Evolutionary conservation across 176 grass and related monocot species (phyloP), one percentile per base, ranked within the genome.

Genomic region (Neostapfia colusana): DNA sequence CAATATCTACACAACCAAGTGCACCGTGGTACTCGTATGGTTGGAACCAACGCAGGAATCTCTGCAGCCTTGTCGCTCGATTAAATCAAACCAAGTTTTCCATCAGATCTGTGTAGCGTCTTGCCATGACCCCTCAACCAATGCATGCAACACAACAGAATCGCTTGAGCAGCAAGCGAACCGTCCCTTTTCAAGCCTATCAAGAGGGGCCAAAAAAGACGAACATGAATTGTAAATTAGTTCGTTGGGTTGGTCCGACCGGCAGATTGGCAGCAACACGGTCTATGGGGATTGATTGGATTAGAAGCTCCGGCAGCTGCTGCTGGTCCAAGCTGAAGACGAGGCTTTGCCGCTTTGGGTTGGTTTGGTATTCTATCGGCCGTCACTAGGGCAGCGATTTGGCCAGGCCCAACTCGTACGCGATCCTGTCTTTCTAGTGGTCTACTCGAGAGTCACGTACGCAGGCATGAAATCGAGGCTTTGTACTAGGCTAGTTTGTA

Each of bases 91-190:
- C 41, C 8, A 28, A 75, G 62, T 26, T 48, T 81, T 40, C 38
- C 18, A 24, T 20, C 45, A 43, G 61, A 83, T 61, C 18, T 64
- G 17, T 56, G 0, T 60, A 34, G 34, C n/a, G 43, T 45, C 46
- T 17, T 60, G 43, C 21, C 26, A 26, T 21, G 75, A 83, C 75
- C 3, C 43, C 14, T 72, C 54, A 83, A 79, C 69, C 53, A 38
- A 61, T 67, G 54, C 75, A 79, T 67, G 62, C 79, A 62, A 63
- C 74, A 37, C 74, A 79, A 69, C 42, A 44, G 69, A 74, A 63
- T 83, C 54, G 81, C 81, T 84, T 88, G 86, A 75, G 69, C 44
- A 26, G 66, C n/a, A 88, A 83, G 86, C 81, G 54, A 88, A 44
- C 15, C 23, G 81, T 84, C 63, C 63, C 4, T 62, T 83, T 61